Conservation (phyloP, 768 basidiomycete genomes). For the Austroboletus eburneus region DNA sequence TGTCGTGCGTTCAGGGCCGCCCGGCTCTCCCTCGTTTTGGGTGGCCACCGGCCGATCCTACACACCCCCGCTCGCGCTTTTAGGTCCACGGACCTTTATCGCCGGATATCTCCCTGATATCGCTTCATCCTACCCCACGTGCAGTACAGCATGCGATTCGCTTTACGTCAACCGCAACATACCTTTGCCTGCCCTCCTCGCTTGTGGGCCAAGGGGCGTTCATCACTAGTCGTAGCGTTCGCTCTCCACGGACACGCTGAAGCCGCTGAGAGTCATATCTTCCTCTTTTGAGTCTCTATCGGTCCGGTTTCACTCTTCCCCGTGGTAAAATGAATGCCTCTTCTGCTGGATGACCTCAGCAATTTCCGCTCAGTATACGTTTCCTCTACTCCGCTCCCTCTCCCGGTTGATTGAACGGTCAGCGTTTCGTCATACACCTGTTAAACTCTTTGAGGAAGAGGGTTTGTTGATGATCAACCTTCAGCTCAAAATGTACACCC, state of each 20-base stretch:
- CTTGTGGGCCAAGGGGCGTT: constrained; percentile 27
- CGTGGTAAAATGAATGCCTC: constrained; percentile 14
- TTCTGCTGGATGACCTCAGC: constrained; percentile 14
- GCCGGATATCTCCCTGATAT: constrained; percentile 24
- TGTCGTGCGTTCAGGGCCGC: constrained; percentile 4
- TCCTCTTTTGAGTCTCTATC: constrained; percentile 11
- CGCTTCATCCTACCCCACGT: constrained; percentile 13
- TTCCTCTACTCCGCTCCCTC: constrained; percentile 2
- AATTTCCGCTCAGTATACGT: constrained; percentile 24
- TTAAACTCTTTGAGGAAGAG: constrained; percentile 31
- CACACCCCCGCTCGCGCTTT: neutral
- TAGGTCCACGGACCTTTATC: constrained; percentile 27
- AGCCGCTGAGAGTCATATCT: constrained; percentile 11
- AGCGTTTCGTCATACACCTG: constrained; percentile 16
- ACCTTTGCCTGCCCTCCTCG: constrained; percentile 29
- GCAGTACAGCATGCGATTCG: constrained; percentile 18
- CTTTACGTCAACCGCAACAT: constrained; percentile 29
- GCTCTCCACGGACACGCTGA: constrained; percentile 29
- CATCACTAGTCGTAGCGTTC: constrained; percentile 11
- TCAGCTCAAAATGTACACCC: constrained; percentile 14
- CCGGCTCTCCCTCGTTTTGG: constrained; percentile 5
- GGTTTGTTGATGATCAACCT: constrained; percentile 28
- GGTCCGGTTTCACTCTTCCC: neutral
- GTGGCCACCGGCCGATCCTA: too few relatives aligned
- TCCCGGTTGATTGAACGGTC: constrained; percentile 9